These are phyloP conservation scores for Vitis riparia DNA, from an alignment of 164 flowering plant genomes.

Conservation along the genomic window DNA sequence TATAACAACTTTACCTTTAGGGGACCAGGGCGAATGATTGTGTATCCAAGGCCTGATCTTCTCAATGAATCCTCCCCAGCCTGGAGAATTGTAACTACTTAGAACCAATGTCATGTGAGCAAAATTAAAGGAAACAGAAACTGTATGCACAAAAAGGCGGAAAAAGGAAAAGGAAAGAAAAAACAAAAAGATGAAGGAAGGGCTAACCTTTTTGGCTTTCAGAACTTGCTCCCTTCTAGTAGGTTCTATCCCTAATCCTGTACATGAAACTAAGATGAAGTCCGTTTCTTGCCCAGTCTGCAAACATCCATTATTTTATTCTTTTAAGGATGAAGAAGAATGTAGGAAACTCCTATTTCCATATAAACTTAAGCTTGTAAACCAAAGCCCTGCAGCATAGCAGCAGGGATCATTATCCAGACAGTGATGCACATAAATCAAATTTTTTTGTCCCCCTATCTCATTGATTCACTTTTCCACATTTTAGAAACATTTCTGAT, in stretches of 20 bases:
- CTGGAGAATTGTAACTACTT: constrained; percentile 31
- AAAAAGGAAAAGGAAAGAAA: not conserved
- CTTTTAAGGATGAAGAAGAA: not conserved
- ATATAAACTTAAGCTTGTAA: not conserved
- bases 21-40: constrained; percentile 95
- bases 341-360: not conserved
- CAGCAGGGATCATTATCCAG: not conserved
- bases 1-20: constrained; percentile 48
- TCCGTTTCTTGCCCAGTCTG: constrained; percentile 98
- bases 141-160: not conserved
- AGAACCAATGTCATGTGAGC: not conserved
- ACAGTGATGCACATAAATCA: not conserved
- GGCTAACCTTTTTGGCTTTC: constrained; percentile 80
- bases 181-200: not conserved
- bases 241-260: constrained; percentile 83
- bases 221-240: constrained; percentile 90
- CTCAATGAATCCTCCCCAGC: constrained; percentile 93
- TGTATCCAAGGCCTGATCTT: constrained; percentile 95
- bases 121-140: not conserved
- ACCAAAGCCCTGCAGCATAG: not conserved
- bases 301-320: constrained; percentile 19
- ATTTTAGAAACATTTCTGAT: no score
- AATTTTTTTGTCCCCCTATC: not conserved
- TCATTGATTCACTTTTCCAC: no score
- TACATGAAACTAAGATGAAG: constrained; percentile 89